Percentiles rank a stretch among this genome's conserved stretches.
Conservation (phyloP, 805 yeast species). For the Metschnikowia gelsemii region DNA sequence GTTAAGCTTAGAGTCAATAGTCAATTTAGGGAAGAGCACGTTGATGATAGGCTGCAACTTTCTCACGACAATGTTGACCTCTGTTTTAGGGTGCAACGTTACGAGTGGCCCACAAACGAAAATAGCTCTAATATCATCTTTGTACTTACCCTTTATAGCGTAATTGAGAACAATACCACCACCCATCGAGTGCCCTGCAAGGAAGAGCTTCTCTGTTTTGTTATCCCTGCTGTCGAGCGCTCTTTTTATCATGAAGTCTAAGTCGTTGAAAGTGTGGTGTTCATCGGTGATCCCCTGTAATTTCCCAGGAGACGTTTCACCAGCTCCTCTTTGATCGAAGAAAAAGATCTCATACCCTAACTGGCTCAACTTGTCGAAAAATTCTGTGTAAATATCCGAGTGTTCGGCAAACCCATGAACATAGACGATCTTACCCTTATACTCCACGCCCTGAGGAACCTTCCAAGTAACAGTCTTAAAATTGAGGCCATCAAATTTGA, state of each 20-base stretch:
- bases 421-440: constrained; percentile 55
- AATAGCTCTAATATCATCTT: constrained; percentile 46
- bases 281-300: constrained; percentile 59
- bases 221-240: constrained; percentile 37
- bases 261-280: constrained; percentile 52
- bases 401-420: constrained; percentile 76
- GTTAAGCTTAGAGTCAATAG: constrained; percentile 54
- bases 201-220: constrained; percentile 40
- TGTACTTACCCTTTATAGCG: constrained; percentile 53
- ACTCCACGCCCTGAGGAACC: constrained; percentile 32
- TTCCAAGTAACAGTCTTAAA: constrained; percentile 44
- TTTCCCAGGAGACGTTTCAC: constrained; percentile 53
- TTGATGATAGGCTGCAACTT: constrained; percentile 39
- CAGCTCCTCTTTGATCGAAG: constrained; percentile 57
- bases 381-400: constrained; percentile 45
- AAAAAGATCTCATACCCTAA: constrained; percentile 64
- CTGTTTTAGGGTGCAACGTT: constrained; percentile 53
- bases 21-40: constrained; percentile 46
- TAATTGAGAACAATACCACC: constrained; percentile 71
- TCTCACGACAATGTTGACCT: constrained; percentile 49
- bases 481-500: constrained; percentile 32
- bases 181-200: constrained; percentile 81
- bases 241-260: constrained; percentile 54
- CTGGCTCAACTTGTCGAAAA: constrained; percentile 51
- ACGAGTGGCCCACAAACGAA: constrained; percentile 62